Base-by-base conservation (phyloP, 2,329 filamentous ascomycete genomes). In the Fusarium transvaalense region DNA sequence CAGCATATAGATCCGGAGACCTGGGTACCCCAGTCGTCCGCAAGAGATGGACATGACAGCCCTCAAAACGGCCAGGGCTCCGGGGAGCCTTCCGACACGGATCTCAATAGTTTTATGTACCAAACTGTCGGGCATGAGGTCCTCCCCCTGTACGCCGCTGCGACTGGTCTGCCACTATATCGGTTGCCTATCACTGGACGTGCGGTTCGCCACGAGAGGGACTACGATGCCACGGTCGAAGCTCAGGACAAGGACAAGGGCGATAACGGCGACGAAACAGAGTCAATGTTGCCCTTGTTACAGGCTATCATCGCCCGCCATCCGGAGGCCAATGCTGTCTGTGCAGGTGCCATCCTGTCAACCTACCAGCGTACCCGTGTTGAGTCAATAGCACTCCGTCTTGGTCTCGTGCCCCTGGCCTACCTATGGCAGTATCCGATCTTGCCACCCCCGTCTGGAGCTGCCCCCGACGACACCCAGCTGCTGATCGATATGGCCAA, bases 61-160 rank as follows among this genome's bases (percentile, higher is more conserved):
- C 21, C 47, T 50, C 39, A 61, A 47, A 13, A 56, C 47, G 42
- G 38, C 55, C 43, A 66, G 39, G 43, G 51, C 32, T 39, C 47
- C 34, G 60, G 63, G 47, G 60, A 71, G 57, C 17, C 61, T 61
- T 60, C 71, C 54, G 77, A 83, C 46, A 77, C 75, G 47, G 82
- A 98, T 78, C 85, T 97, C 73, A 93, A 99, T 80, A 97, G 94
- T 82, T 98, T 96, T 89, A 99, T 99, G 96, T 99, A 98, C 83
- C 96, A 99, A 83, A 99, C 96, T 5, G 92, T 97, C 63, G 96
- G 96, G 14, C 93, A 98, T 79, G 86, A 89, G 60, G 83, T 97
- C 19, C 91, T 98, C 59, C 93, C 94, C 4, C 85, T 97, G 17
- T 98, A 97, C 77, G 89, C 90, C 63, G 79, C 87, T 47, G 94